Conservation (phyloP, 768 basidiomycete genomes). For the Auricularia cornea region DNA sequence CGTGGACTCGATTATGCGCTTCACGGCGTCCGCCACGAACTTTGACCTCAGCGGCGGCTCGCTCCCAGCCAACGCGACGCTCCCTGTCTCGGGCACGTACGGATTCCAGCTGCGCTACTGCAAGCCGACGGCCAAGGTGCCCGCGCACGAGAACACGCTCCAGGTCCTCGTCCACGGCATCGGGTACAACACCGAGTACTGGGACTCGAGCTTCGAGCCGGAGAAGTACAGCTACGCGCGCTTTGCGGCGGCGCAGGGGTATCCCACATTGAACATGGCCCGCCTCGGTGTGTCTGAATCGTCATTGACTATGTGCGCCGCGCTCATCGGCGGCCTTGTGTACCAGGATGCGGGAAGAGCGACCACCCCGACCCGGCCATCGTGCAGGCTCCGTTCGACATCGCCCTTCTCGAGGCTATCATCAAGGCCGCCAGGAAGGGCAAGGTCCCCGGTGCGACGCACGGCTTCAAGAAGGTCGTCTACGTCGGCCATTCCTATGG, state of each 20-base stretch:
- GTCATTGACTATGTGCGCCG: not conserved
- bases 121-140: not conserved
- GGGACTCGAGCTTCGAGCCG: not conserved
- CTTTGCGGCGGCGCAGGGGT: constrained; percentile 10
- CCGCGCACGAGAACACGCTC: not conserved
- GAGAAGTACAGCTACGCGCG: constrained; percentile 10
- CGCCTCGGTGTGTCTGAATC: constrained; percentile 9
- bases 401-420: not conserved
- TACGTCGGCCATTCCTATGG: not conserved
- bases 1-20: too few relatives aligned
- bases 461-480: not conserved
- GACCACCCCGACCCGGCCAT: not conserved
- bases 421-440: not conserved
- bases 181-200: not conserved
- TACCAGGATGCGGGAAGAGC: not conserved
- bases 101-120: not conserved
- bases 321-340: not conserved
- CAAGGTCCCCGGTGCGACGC: not conserved
- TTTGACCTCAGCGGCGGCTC: not conserved
- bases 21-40: not conserved
- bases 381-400: not conserved
- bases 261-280: constrained; percentile 13
- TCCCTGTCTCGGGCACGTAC: not conserved
- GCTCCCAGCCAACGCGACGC: not conserved
- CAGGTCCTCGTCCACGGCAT: not conserved